These are phyloP conservation scores for Penicillium sp. DNA, from an alignment of 2,329 filamentous ascomycete genomes.

Conservation along the genomic window DNA sequence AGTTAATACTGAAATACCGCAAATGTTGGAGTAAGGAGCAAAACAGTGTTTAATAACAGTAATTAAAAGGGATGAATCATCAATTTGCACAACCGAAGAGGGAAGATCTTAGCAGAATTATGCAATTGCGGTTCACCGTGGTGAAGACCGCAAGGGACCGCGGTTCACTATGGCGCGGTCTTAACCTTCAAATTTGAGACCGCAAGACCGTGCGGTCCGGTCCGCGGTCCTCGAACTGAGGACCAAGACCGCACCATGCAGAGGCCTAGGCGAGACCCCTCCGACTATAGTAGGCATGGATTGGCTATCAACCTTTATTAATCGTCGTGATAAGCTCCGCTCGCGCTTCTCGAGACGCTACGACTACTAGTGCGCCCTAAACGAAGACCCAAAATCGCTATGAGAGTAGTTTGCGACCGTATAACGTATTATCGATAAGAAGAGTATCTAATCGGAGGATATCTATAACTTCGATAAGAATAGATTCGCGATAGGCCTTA, in stretches of 20 bases:
- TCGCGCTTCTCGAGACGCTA: slow-evolving; percentile 1
- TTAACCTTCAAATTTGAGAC: slow-evolving; percentile 4
- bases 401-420: not conserved
- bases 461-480: too few species aligned
- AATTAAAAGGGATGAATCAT: slow-evolving; percentile 1
- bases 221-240: slow-evolving; percentile 6
- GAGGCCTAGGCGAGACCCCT: not conserved
- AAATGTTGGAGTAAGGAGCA: not conserved
- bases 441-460: too few species aligned
- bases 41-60: not conserved
- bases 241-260: slow-evolving; percentile 6
- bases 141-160: not conserved
- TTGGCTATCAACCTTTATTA: not conserved
- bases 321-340: not conserved
- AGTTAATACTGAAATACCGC: not conserved
- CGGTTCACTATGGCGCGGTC: slow-evolving; percentile 4
- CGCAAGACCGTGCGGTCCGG: slow-evolving; percentile 4
- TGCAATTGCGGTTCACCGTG: slow-evolving; percentile 1
- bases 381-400: not conserved
- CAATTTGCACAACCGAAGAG: slow-evolving; percentile 1
- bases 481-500: not conserved
- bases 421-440: not conserved
- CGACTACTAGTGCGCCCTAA: not conserved
- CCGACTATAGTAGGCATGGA: not conserved
- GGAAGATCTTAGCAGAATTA: slow-evolving; percentile 2